These are phyloP conservation scores for Lichtheimia ramosa DNA, from an alignment of 371 early-diverging fungal species.

Conservation along the genomic window DNA sequence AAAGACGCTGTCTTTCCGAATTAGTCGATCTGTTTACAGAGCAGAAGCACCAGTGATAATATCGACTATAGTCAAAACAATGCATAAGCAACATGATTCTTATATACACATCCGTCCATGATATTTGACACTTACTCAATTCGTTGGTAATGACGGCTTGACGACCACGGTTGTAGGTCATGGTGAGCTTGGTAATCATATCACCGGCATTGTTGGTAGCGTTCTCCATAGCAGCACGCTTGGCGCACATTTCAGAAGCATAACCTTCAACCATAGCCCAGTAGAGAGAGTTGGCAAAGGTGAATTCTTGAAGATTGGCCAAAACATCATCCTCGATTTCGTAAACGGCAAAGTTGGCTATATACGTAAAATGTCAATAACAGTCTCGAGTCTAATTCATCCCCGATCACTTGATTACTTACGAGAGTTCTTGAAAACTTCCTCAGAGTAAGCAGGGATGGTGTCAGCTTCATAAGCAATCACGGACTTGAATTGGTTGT, in stretches of 20 bases:
- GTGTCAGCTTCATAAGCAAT: conserved; percentile 88
- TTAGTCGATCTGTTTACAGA: conserved; percentile 50
- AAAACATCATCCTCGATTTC: conserved; percentile 90
- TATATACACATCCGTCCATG: conserved; percentile 1
- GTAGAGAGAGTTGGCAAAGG: conserved; percentile 90
- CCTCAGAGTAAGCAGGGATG: conserved; percentile 67
- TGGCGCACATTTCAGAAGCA: conserved; percentile 96
- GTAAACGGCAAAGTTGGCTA: conserved; percentile 83
- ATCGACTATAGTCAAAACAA: conserved; percentile 55
- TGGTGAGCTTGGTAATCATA: conserved; percentile 72
- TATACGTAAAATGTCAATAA: background rate
- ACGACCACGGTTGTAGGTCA: conserved; percentile 94
- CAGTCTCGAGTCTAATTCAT: background rate
- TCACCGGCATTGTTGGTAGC: conserved; percentile 98
- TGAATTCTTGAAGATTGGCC: conserved; percentile 90
- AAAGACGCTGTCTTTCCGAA: conserved; percentile 16
- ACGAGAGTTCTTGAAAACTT: conserved; percentile 75
- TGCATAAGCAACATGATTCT: conserved; percentile 9
- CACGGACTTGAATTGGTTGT: conserved; percentile 93
- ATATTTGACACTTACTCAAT: conserved; percentile 56
- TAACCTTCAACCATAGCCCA: conserved; percentile 97
- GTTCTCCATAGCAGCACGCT: conserved; percentile 99
- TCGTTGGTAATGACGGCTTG: conserved; percentile 98
- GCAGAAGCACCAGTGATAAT: conserved; percentile 96
- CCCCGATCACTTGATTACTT: background rate